Conservation (phyloP, 768 basidiomycete species). For the Collybia sordida region DNA sequence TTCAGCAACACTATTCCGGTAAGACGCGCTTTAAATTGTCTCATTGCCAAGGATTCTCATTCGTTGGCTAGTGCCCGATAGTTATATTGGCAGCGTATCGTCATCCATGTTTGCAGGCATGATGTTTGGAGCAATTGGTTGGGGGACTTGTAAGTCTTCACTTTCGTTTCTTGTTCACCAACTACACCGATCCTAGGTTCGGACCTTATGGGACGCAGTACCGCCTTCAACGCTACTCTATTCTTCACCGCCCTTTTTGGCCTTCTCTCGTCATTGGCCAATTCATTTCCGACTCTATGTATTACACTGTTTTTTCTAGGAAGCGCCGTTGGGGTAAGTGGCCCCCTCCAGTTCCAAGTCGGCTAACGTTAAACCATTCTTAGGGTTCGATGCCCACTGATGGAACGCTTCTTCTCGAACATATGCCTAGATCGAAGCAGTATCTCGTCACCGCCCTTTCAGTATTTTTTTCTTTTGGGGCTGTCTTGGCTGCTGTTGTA, state of each 20-base stretch:
- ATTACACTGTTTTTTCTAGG: constrained; percentile 83
- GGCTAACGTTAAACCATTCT: background rate
- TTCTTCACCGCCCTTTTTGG: constrained; percentile 91
- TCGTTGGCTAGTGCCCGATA: constrained; percentile 57
- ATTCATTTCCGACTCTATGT: constrained; percentile 69
- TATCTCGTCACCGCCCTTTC: constrained; percentile 91
- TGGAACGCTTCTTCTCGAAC: constrained; percentile 88
- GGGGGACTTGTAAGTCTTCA: constrained; percentile 76
- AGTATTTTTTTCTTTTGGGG: constrained; percentile 94
- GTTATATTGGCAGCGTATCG: constrained; percentile 77
- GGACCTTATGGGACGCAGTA: constrained; percentile 83
- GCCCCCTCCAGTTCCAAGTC: background rate
- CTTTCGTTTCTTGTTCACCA: background rate
- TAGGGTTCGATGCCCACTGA: constrained; percentile 97
- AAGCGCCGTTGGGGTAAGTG: constrained; percentile 85
- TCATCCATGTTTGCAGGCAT: constrained; percentile 94
- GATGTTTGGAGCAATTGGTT: constrained; percentile 92
- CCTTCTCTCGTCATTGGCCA: constrained; percentile 70
- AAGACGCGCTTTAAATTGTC: constrained; percentile 17
- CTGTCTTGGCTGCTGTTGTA: constrained; percentile 81
- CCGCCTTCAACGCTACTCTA: constrained; percentile 91
- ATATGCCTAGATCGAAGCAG: constrained; percentile 89
- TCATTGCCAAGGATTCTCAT: background rate
- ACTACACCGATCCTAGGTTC: constrained; percentile 47
- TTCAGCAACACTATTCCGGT: constrained; percentile 88